Evolutionary conservation across 495 filamentous ascomycete genomes (phyloP).

Genomic region (Beverwykella pulmonaria): DNA sequence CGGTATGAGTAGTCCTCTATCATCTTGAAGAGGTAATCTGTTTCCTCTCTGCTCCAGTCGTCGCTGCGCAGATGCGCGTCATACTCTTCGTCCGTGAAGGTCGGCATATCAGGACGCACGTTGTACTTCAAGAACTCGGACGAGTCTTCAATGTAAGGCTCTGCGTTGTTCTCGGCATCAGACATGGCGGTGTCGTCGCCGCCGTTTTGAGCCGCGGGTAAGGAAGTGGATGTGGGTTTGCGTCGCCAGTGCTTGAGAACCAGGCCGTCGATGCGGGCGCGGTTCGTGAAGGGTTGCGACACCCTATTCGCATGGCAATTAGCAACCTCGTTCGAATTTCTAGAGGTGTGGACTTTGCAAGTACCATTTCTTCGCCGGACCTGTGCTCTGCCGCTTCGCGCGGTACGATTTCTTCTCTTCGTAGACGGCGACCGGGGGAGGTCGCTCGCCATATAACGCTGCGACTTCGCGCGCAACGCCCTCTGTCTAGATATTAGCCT

Average conservation of each 20-base stretch:
- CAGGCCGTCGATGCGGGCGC: slow-evolving; percentile 60
- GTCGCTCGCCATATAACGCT: slow-evolving; percentile 67
- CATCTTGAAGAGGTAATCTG: slow-evolving; percentile 80
- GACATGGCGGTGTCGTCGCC: slow-evolving; percentile 56
- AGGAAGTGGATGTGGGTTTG: slow-evolving; percentile 45
- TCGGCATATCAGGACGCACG: slow-evolving; percentile 69
- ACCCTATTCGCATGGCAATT: slow-evolving; percentile 51
- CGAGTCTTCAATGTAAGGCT: slow-evolving; percentile 45
- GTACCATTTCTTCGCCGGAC: slow-evolving; percentile 25
- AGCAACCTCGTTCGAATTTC: neutral
- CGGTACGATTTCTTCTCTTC: slow-evolving; percentile 64
- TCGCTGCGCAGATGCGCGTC: slow-evolving; percentile 67
- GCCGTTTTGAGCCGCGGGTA: slow-evolving; percentile 19
- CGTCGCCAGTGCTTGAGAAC: slow-evolving; percentile 69
- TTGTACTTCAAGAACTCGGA: slow-evolving; percentile 81
- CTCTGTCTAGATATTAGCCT: slow-evolving; percentile 55
- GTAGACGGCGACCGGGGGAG: slow-evolving; percentile 67
- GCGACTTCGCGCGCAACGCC: slow-evolving; percentile 69
- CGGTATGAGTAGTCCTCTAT: slow-evolving; percentile 77
- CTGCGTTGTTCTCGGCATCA: slow-evolving; percentile 42
- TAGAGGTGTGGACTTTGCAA: neutral
- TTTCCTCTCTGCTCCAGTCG: slow-evolving; percentile 89
- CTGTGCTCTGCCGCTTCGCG: slow-evolving; percentile 44
- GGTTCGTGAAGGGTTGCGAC: slow-evolving; percentile 59
- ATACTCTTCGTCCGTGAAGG: slow-evolving; percentile 87